These are phyloP conservation scores for Silene uniflora DNA, from an alignment of 148 eudicot genomes.

Conservation along the genomic window DNA sequence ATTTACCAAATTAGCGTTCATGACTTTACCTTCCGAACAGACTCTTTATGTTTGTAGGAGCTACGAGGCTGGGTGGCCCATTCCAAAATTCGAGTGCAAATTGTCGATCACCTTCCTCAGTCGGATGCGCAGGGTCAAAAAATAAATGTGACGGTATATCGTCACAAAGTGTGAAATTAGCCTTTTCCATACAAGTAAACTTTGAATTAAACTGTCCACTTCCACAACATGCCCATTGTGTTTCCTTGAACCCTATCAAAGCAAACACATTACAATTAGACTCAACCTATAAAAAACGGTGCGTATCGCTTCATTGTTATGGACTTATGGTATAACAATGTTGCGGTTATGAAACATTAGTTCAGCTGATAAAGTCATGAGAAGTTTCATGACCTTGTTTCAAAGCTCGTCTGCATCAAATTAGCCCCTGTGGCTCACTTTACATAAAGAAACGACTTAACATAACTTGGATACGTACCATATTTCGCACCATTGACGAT, in stretches of 20 bases:
- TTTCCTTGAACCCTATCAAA: conserved; percentile 32
- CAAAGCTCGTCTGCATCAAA: too few species aligned
- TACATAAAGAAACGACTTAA: neutral
- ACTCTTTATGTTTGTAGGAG: conserved; percentile 28
- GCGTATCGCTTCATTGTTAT: too few species aligned
- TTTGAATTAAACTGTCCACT: conserved; percentile 31
- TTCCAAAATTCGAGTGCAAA: conserved; percentile 36
- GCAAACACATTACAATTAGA: too few species aligned
- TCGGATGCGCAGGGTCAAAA: conserved; percentile 40
- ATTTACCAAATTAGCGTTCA: neutral
- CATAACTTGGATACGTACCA: conserved; percentile 20
- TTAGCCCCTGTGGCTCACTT: too few species aligned
- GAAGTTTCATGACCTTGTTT: too few species aligned
- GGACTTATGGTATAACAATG: too few species aligned
- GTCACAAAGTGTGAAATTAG: conserved; percentile 28
- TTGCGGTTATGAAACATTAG: too few species aligned
- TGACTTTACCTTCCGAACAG: neutral
- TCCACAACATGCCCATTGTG: conserved; percentile 39
- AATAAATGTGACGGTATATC: conserved; percentile 25
- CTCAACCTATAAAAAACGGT: too few species aligned
- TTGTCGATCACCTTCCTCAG: conserved; percentile 34
- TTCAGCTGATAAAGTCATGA: too few species aligned
- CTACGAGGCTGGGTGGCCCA: conserved; percentile 22
- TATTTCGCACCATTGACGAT: conserved; percentile 18
- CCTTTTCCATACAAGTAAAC: conserved; percentile 28